Conservation (phyloP, 192 early-diverging fungal species). For the Umbelopsis isabellina region DNA sequence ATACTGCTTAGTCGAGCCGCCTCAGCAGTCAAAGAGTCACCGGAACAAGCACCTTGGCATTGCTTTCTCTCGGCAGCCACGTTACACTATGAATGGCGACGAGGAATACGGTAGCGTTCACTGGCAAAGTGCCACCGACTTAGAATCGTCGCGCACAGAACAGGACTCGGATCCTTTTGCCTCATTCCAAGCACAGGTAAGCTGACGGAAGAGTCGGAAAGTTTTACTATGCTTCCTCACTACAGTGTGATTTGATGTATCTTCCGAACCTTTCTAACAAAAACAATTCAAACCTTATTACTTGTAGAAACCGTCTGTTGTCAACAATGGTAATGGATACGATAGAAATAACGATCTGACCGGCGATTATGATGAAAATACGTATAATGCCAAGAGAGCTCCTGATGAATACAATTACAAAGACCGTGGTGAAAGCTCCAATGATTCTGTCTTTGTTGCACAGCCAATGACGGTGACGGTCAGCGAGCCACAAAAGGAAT, state of each 20-base stretch:
- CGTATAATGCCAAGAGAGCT: slow-evolving; percentile 4
- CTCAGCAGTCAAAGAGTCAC: not conserved
- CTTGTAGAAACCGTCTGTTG: not conserved
- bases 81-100: slow-evolving; percentile 7
- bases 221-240: not conserved
- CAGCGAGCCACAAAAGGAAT: slow-evolving; percentile 84
- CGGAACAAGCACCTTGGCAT: not conserved
- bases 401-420: not conserved
- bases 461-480: slow-evolving; percentile 64
- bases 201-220: slow-evolving; percentile 3
- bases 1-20: not conserved
- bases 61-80: slow-evolving; percentile 7
- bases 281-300: not conserved
- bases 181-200: slow-evolving; percentile 6
- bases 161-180: slow-evolving; percentile 14
- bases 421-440: not conserved
- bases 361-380: slow-evolving; percentile 8
- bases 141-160: slow-evolving; percentile 13
- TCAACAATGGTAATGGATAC: not conserved
- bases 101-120: slow-evolving; percentile 14
- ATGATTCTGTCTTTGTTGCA: slow-evolving; percentile 11
- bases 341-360: not conserved
- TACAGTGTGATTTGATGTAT: too few relatives aligned
- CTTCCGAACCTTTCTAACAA: too few relatives aligned
- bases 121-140: slow-evolving; percentile 16